phyloP scores from a whole-genome alignment of 2,329 filamentous ascomycete genomes.

The Fusarium xylarioides region DNA sequence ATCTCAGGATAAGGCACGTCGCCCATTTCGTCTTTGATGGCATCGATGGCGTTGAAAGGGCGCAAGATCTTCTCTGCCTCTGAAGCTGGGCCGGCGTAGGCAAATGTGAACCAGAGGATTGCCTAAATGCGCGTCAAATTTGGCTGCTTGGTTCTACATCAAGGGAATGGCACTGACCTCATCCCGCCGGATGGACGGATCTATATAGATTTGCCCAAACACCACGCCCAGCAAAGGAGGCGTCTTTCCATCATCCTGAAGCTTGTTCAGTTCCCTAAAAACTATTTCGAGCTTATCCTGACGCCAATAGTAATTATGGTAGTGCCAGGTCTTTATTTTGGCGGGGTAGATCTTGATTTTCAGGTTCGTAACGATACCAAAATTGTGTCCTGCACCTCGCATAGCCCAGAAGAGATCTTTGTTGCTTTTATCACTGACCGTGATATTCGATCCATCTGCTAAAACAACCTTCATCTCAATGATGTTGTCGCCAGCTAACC shows the following conservation, averaged over 20 bases:
- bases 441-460: not conserved
- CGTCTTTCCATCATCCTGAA: not conserved
- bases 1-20: not conserved
- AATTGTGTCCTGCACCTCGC: not conserved
- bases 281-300: not conserved
- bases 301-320: not conserved
- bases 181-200: fast-evolving
- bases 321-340: not conserved
- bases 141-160: fast-evolving
- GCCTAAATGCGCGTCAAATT: not conserved
- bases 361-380: not conserved
- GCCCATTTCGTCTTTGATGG: not conserved
- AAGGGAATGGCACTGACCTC: not conserved
- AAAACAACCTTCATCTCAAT: not conserved
- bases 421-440: not conserved
- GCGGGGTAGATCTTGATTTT: not conserved
- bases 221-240: not conserved
- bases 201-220: not conserved
- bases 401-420: not conserved
- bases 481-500: not conserved
- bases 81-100: not conserved
- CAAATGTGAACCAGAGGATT: not conserved
- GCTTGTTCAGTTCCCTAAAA: not conserved
- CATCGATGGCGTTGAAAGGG: not conserved
- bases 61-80: not conserved